Conservation (phyloP, 2,329 filamentous ascomycete species). For the Chrysoporthe deuterocubensis region DNA sequence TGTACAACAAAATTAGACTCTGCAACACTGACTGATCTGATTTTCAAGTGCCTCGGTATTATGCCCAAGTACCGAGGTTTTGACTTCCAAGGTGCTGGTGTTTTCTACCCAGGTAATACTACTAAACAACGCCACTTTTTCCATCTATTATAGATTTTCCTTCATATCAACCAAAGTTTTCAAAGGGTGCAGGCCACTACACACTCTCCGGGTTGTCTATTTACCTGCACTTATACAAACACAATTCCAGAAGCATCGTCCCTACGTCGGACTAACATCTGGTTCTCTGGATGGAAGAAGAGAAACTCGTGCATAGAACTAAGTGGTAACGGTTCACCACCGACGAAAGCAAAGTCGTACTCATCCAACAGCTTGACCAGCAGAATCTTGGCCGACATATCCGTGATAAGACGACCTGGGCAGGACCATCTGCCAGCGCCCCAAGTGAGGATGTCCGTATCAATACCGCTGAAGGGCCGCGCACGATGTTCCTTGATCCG, state of each 20-base stretch:
- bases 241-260: slow-evolving; percentile 3
- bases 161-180: too few species aligned
- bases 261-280: slow-evolving; percentile 8
- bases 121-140: too few species aligned
- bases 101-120: too few species aligned
- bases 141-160: too few species aligned
- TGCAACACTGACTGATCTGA: too few species aligned
- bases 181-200: too few species aligned
- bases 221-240: neutral
- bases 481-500: slow-evolving; percentile 13
- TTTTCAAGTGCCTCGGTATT: too few species aligned
- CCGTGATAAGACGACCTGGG: slow-evolving; percentile 27
- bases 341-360: slow-evolving; percentile 28
- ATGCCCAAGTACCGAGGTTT: too few species aligned
- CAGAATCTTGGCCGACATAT: slow-evolving; percentile 28
- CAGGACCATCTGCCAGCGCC: slow-evolving; percentile 28
- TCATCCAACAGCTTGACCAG: slow-evolving; percentile 28
- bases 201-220: too few species aligned
- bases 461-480: slow-evolving; percentile 26
- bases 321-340: slow-evolving; percentile 13
- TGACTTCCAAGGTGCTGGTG: too few species aligned
- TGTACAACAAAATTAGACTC: too few species aligned
- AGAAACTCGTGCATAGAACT: slow-evolving; percentile 15
- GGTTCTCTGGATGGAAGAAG: slow-evolving; percentile 11
- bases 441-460: slow-evolving; percentile 29